Conservation (phyloP, 2,329 filamentous ascomycete genomes). For the Trichoderma aggressivum region DNA sequence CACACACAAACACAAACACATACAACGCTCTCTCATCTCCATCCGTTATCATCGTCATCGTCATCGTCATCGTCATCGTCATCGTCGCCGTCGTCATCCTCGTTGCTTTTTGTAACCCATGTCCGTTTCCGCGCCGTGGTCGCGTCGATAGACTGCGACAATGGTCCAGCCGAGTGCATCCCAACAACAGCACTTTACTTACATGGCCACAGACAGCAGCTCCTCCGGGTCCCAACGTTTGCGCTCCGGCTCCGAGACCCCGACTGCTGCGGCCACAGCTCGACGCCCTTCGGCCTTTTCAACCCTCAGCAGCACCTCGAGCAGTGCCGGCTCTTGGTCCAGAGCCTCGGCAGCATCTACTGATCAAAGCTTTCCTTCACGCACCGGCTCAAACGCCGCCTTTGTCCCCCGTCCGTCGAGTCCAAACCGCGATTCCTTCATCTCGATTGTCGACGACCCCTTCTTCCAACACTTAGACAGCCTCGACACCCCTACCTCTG, state of each 20-base stretch:
- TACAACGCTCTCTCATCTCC: not conserved
- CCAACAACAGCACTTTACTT: conserved; percentile 21
- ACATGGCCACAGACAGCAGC: conserved; percentile 19
- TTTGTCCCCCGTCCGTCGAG: conserved; percentile 18
- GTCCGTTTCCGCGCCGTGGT: conserved; percentile 24
- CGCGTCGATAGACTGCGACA: conserved; percentile 31
- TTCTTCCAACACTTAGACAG: conserved; percentile 51
- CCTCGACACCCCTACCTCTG: conserved; percentile 38
- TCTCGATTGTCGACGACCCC: conserved; percentile 54
- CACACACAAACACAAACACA: not conserved
- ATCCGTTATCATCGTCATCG: not conserved
- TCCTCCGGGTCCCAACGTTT: conserved; percentile 13
- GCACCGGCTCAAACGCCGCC: conserved; percentile 11
- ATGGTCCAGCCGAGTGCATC: conserved; percentile 28
- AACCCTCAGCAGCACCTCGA: conserved; percentile 20
- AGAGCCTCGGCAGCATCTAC: conserved; percentile 4
- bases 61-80: not conserved
- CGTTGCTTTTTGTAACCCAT: conserved; percentile 23
- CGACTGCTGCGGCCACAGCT: conserved; percentile 22
- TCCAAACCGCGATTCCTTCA: conserved; percentile 45
- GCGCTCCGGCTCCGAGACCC: conserved; percentile 13
- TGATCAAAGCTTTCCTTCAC: conserved; percentile 23
- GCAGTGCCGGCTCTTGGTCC: conserved; percentile 9
- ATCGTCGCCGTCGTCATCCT: not conserved
- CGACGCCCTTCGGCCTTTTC: conserved; percentile 18